phyloP scores from a whole-genome alignment of 2,329 filamentous ascomycete genomes.

The Alternaria dauci region DNA sequence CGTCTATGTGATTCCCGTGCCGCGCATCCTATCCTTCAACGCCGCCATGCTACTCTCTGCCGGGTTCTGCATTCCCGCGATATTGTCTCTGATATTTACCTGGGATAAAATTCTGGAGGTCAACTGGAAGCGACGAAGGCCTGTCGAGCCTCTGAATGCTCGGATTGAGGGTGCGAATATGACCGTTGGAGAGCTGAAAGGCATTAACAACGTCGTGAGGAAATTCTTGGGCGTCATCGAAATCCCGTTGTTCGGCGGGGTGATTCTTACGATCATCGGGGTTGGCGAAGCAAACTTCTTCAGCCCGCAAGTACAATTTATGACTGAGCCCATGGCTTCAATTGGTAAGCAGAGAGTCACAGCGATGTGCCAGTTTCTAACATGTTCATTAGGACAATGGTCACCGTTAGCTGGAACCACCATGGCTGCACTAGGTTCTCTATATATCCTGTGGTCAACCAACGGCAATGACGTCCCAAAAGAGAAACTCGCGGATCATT shows the following conservation, averaged over 20 bases:
- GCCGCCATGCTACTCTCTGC: constrained; percentile 68
- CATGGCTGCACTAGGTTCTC: constrained; percentile 66
- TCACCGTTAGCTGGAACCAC: constrained; percentile 66
- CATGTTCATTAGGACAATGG: constrained; percentile 58
- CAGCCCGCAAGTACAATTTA: constrained; percentile 63
- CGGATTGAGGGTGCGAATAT: constrained; percentile 64
- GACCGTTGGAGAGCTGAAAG: constrained; percentile 60
- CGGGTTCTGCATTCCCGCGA: constrained; percentile 70
- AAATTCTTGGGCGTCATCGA: constrained; percentile 57
- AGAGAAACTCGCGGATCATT: constrained; percentile 15
- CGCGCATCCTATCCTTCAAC: constrained; percentile 64
- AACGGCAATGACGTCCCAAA: constrained; percentile 40
- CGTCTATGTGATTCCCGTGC: constrained; percentile 69
- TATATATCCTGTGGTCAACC: constrained; percentile 60
- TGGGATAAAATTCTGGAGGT: constrained; percentile 70
- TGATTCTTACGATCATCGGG: constrained; percentile 66
- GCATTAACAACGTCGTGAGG: constrained; percentile 49
- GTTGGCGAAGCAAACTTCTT: constrained; percentile 72
- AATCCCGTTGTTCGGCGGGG: constrained; percentile 66
- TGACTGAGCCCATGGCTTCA: constrained; percentile 69
- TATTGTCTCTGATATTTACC: constrained; percentile 68
- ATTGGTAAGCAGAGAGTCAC: constrained; percentile 53
- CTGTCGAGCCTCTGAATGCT: constrained; percentile 47
- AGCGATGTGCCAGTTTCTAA: not conserved
- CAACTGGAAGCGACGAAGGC: constrained; percentile 64